A percentile compares a stretch with the other conserved stretches of the same genome.
Evolutionary conservation across 495 filamentous ascomycete genomes (phyloP).

Genomic region (Penicillium goetzii): DNA sequence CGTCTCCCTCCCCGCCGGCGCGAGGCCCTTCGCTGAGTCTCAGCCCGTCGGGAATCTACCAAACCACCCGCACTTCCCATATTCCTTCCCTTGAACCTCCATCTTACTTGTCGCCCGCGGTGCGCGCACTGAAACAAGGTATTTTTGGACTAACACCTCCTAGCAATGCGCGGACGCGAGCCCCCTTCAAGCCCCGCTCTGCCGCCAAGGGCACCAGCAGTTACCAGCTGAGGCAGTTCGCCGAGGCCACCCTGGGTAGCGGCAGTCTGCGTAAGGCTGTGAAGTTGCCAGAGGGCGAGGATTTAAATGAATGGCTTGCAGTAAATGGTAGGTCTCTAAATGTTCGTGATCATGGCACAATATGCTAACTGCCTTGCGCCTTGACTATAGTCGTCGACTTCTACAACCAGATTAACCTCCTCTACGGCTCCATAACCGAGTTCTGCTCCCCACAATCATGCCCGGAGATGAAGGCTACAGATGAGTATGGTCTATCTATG

Average conservation of each 20-base stretch:
- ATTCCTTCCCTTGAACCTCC: slow-evolving; percentile 41
- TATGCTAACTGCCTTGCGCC: slow-evolving; percentile 13
- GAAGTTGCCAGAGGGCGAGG: slow-evolving; percentile 94
- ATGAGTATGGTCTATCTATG: slow-evolving; percentile 68
- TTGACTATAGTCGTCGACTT: slow-evolving; percentile 85
- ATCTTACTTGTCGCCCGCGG: slow-evolving; percentile 47
- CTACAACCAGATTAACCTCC: slow-evolving; percentile 99
- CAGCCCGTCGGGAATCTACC: slow-evolving; percentile 34
- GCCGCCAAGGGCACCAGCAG: slow-evolving; percentile 87
- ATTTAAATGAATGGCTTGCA: slow-evolving; percentile 95
- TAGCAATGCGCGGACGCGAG: slow-evolving; percentile 87
- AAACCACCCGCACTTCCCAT: slow-evolving; percentile 40
- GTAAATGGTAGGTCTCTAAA: slow-evolving; percentile 72
- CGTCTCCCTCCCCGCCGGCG: slow-evolving; percentile 26
- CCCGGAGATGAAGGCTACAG: slow-evolving; percentile 99
- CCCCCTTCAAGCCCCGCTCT: slow-evolving; percentile 88
- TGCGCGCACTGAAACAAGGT: slow-evolving; percentile 45
- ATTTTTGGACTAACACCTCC: slow-evolving; percentile 50
- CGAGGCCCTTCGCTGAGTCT: slow-evolving; percentile 23
- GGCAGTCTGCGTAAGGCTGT: slow-evolving; percentile 95
- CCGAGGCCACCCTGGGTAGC: slow-evolving; percentile 93
- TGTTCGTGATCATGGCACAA: background rate
- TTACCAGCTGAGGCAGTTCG: slow-evolving; percentile 96
- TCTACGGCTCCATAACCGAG: slow-evolving; percentile 98
- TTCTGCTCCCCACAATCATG: slow-evolving; percentile 97